phyloP scores from a whole-genome alignment of 371 early-diverging fungal genomes.

The Mortierella sp. region DNA sequence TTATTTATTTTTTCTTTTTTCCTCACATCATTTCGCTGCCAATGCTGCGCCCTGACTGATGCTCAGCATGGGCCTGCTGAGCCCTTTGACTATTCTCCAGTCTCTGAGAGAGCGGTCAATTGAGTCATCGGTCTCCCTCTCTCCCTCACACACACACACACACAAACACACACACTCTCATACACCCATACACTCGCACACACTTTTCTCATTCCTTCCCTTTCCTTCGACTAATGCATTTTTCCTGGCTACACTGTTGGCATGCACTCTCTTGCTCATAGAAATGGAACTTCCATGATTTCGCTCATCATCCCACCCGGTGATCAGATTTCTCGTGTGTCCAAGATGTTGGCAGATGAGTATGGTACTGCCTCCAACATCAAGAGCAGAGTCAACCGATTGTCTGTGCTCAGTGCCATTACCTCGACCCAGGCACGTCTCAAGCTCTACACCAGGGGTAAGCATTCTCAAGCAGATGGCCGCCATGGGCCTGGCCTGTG shows the following conservation, averaged over 20 bases:
- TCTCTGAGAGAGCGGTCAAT: too few species aligned
- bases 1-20: not conserved
- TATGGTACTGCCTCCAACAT: conserved; percentile 99
- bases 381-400: conserved; percentile 99
- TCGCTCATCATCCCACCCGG: conserved; percentile 97
- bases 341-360: conserved; percentile 99
- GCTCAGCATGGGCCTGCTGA: too few species aligned
- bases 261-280: conserved; percentile 40
- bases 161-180: too few species aligned
- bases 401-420: conserved; percentile 98
- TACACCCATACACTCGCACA: too few species aligned
- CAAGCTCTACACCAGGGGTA: conserved; percentile 91
- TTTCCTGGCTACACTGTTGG: not conserved
- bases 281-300: conserved; percentile 99
- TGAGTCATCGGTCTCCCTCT: not conserved
- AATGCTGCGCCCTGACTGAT: too few species aligned
- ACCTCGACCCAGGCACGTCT: conserved; percentile 99
- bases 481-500: too few species aligned
- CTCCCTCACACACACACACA: too few species aligned
- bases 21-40: not conserved
- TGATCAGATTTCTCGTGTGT: conserved; percentile 94
- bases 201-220: conserved; percentile 6
- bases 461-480: not conserved
- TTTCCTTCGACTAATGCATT: not conserved
- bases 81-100: too few species aligned